These are phyloP conservation scores for Fusarium algeriense DNA, from an alignment of 2,329 filamentous ascomycete genomes.

Conservation along the genomic window DNA sequence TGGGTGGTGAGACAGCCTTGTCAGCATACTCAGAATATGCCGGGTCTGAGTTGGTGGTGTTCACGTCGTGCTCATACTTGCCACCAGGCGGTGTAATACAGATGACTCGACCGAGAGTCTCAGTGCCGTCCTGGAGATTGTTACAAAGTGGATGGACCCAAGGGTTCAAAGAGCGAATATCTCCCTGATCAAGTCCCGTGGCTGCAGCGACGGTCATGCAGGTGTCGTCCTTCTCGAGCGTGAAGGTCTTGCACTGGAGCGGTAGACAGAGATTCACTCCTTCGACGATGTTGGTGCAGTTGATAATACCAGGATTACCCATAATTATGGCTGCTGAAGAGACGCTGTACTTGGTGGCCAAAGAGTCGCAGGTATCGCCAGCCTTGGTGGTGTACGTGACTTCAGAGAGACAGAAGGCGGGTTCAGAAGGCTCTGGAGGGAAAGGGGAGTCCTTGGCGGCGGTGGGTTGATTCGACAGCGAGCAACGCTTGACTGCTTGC, in stretches of 20 bases:
- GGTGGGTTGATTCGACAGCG: background rate
- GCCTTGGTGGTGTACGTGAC: conserved; percentile 8
- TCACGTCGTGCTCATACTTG: background rate
- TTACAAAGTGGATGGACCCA: background rate
- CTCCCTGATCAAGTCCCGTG: background rate
- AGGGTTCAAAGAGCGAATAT: background rate
- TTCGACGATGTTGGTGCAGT: conserved; percentile 17
- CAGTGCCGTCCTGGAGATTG: background rate
- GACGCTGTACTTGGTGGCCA: conserved; percentile 28
- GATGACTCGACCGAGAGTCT: conserved; percentile 2
- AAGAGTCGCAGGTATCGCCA: conserved; percentile 22
- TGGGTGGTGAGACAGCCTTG: background rate
- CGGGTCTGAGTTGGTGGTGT: background rate
- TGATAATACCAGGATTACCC: conserved; percentile 11
- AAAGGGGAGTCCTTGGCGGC: conserved; percentile 3
- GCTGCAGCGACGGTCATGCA: background rate
- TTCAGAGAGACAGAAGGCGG: conserved; percentile 12
- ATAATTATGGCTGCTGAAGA: conserved; percentile 27
- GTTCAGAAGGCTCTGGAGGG: background rate
- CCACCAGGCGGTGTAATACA: conserved; percentile 5
- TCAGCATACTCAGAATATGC: background rate
- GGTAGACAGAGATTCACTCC: conserved; percentile 17
- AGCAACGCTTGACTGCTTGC: conserved; percentile 5
- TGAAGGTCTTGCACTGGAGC: conserved; percentile 22
- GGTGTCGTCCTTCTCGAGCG: background rate